Evolutionary conservation across 257 asterid species (phyloP), one percentile per base, ranked within the genome.

Genomic region (Rehmannia glutinosa): DNA sequence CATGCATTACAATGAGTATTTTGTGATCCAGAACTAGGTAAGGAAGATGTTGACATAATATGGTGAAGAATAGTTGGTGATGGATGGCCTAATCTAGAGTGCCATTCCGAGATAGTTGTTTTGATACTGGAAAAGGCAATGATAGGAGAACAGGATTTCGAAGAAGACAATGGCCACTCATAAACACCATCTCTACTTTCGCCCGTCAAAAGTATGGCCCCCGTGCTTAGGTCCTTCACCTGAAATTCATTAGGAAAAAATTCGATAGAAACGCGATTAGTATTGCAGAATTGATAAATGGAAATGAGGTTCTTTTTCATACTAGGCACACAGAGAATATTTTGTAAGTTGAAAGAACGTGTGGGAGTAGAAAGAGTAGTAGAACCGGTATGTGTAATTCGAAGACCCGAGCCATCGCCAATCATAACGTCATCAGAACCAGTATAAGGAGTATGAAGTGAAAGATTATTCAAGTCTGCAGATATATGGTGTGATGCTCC

Each of bases 181-280:
- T 13, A 15, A 2, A 27, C 20, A 2, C 59, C 49, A 20, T 39
- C 3, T 2, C 1, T 57, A n/a, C 28, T 20, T 24, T 7, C 2
- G 0, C 46, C 71, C 0, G 9, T 5, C 1, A 11, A 27, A 13
- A 21, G 20, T 2, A 6, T 4, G 8, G 21, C 7, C 72, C 72
- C 41, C 41, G 51, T 62, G 15, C 1, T 13, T 1, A 23, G 53
- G 21, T 69, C 80, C 72, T 75, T 75, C 52, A 75, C 72, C 9
- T 3, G 13, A 62, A n/a, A n/a, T n/a, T n/a, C n/a, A n/a, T n/a
- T n/a, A n/a, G n/a, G n/a, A 69, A 75, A 30, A 3, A 43, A 45
- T 28, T 53, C 70, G 46, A 75, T 9, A 9, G 32, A 62, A n/a
- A 55, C 30, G 17, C 33, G 4, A 33, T 69, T 69, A 42, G 64